These are phyloP conservation scores for Fusarium poae DNA, from an alignment of 2,329 filamentous ascomycete genomes.

Conservation along the genomic window DNA sequence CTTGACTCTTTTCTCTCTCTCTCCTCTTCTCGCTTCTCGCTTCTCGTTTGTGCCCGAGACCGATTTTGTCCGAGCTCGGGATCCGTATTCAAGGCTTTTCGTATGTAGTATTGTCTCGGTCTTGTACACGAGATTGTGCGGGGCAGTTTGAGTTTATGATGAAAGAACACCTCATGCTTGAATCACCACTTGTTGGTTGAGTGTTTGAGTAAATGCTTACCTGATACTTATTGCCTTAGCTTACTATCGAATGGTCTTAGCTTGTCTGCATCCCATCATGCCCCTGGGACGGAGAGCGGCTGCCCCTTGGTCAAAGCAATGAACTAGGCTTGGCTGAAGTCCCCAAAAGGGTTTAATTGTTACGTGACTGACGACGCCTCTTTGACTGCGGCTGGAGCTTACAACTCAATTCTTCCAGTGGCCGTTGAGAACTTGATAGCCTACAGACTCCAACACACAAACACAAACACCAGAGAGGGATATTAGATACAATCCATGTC, in stretches of 20 bases:
- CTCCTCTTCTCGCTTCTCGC: background rate
- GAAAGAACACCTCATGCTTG: constrained; percentile 30
- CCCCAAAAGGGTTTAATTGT: constrained; percentile 32
- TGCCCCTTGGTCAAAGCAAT: constrained; percentile 43
- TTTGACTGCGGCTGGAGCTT: constrained; percentile 34
- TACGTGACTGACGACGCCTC: constrained; percentile 33
- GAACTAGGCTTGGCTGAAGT: constrained; percentile 34
- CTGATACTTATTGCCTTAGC: constrained; percentile 22
- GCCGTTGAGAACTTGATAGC: background rate
- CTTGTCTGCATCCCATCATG: constrained; percentile 4
- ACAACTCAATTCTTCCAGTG: background rate
- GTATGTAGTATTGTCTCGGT: constrained; percentile 3
- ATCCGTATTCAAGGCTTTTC: constrained; percentile 18
- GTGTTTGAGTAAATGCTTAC: constrained; percentile 15
- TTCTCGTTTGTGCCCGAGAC: constrained; percentile 10
- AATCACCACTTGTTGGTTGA: constrained; percentile 5
- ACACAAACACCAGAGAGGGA: constrained; percentile 6
- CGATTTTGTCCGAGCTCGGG: constrained; percentile 16
- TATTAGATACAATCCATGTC: background rate
- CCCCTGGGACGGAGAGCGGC: background rate
- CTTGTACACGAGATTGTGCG: constrained; percentile 35
- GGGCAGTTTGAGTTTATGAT: constrained; percentile 33
- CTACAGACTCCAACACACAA: background rate
- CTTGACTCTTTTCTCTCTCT: constrained; percentile 1
- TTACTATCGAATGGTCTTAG: constrained; percentile 14